phyloP scores from a whole-genome alignment of 140 eudicot species.

The Artemisia princeps region DNA sequence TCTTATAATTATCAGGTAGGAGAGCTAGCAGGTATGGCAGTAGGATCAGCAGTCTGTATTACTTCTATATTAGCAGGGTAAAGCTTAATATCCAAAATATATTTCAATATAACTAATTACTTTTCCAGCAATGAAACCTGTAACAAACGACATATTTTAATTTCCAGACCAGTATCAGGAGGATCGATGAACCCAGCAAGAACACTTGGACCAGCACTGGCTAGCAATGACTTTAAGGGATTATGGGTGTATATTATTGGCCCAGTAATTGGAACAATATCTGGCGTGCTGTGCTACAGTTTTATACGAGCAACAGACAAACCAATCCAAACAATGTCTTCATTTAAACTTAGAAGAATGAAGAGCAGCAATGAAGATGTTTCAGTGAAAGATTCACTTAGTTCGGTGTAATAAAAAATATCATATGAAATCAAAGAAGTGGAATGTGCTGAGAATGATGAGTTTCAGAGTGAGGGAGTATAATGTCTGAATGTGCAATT shows the following conservation, averaged over 20 bases:
- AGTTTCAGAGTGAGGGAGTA: too few relatives aligned
- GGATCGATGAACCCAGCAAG: slow-evolving; percentile 96
- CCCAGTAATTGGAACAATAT: slow-evolving; percentile 59
- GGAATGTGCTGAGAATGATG: too few relatives aligned
- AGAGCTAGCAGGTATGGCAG: slow-evolving; percentile 80
- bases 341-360: slow-evolving; percentile 38
- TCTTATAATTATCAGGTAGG: slow-evolving; percentile 42
- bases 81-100: not conserved
- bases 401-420: slow-evolving; percentile 23
- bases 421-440: not conserved
- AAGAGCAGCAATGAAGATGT: slow-evolving; percentile 35
- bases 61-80: slow-evolving; percentile 90
- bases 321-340: slow-evolving; percentile 33
- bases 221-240: slow-evolving; percentile 53
- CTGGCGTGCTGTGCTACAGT: slow-evolving; percentile 59
- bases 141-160: not conserved
- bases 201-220: slow-evolving; percentile 67
- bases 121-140: not conserved
- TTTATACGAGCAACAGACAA: slow-evolving; percentile 46
- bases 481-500: too few relatives aligned
- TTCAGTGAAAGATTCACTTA: slow-evolving; percentile 24
- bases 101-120: not conserved
- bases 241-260: slow-evolving; percentile 82
- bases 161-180: slow-evolving; percentile 69
- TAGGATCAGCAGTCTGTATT: slow-evolving; percentile 88